phyloP scores from a whole-genome alignment of 768 basidiomycete species.

The Strobilomyces dryophilus region DNA sequence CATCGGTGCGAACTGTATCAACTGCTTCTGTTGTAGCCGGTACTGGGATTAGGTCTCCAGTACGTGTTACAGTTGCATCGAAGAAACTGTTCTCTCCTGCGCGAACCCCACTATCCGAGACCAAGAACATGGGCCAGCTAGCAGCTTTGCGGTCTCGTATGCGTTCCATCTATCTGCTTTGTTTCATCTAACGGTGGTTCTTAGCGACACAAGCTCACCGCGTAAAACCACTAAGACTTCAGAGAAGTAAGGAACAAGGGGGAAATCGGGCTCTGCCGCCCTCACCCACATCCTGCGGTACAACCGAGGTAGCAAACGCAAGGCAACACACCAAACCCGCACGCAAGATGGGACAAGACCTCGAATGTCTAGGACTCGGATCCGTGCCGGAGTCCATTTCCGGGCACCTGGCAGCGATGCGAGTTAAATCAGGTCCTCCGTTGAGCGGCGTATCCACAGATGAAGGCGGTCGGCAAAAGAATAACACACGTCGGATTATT shows the following conservation, averaged over 20 bases:
- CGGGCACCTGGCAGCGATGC: conserved; percentile 22
- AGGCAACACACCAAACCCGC: conserved; percentile 16
- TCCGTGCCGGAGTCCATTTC: conserved; percentile 27
- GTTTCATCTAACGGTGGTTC: conserved; percentile 1
- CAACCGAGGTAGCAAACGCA: not conserved
- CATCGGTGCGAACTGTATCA: conserved; percentile 7
- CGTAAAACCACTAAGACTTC: conserved; percentile 13
- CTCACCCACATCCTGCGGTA: conserved; percentile 6
- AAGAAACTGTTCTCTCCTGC: conserved; percentile 20
- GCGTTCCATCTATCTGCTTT: not conserved
- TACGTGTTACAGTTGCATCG: too few relatives aligned
- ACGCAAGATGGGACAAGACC: conserved; percentile 6
- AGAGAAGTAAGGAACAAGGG: conserved; percentile 4
- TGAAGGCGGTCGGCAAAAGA: not conserved
- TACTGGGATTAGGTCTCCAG: conserved; percentile 17
- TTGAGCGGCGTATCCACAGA: not conserved
- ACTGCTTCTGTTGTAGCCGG: not conserved
- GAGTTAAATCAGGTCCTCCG: conserved; percentile 16
- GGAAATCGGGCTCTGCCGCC: conserved; percentile 1
- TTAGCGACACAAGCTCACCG: conserved; percentile 11
- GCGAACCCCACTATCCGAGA: conserved; percentile 24
- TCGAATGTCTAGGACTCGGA: conserved; percentile 14
- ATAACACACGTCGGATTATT: conserved; percentile 11
- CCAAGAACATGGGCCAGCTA: conserved; percentile 12
- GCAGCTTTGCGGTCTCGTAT: conserved; percentile 19